Evolutionary conservation across 2,329 filamentous ascomycete genomes (phyloP), one percentile per base, ranked within the genome.

Genomic region (Colletotrichum kahawae): DNA sequence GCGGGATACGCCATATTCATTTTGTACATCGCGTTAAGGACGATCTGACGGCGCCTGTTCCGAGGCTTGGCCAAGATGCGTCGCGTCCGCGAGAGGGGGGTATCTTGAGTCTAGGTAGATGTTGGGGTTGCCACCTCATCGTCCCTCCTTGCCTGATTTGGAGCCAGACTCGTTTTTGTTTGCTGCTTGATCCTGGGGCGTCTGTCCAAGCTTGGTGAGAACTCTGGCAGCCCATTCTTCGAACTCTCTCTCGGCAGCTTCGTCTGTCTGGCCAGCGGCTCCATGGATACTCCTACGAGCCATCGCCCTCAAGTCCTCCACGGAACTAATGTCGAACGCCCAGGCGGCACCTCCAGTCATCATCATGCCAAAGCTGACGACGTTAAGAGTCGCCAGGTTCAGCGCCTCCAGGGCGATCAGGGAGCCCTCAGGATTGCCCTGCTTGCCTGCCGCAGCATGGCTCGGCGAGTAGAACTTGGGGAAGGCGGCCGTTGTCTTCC

Each of bases 321-420:
- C 68, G 60, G 88, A 89, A 81, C 92, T 92, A 43, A 98, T 90
- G 82, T 98, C 94, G 75, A 97, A 91, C 1, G 91, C 92, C 89
- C 93, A 98, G 76, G 95, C 87, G 13, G 93, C 83, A 0, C 93
- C 95, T 5, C 96, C 97, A 0, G 91, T 89, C 10, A 90, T 85
- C 89, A 97, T 92, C 82, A 98, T 92, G 1, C 90, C 93, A 65
- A 97, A 90, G 79, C 93, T 94, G 36, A 92, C 81, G 14, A 97
- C 95, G 79, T 98, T 98, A 79, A 98, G 89, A 0, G 96, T 98
- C 0, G 96, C 97, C 43, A 98, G 87, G 64, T 93, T 94, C 27
- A 99, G 87, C 0, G 96, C 96, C 84, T 98, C 94, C 38, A 94
- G 85, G 1, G 96, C 96, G 77, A 98, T 93, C 51, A 94, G 82